These are phyloP conservation scores for Cardamine chenopodiifolia DNA, from an alignment of 345 rosid genomes.

Conservation along the genomic window DNA sequence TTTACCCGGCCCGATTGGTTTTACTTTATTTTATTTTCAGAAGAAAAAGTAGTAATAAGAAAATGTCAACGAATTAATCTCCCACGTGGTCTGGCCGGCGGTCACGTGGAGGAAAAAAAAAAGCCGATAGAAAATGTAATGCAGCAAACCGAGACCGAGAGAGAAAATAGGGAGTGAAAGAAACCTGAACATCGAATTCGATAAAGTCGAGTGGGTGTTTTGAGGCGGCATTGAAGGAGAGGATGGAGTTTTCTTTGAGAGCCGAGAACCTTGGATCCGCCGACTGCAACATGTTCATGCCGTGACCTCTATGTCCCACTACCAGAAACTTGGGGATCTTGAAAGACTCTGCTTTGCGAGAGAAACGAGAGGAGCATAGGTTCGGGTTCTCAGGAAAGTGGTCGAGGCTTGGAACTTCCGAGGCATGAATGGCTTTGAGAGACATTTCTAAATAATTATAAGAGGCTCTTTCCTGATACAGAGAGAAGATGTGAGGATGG, in stretches of 20 bases:
- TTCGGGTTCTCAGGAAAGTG: conserved; percentile 61
- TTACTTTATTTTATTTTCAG: neutral
- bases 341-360: conserved; percentile 29
- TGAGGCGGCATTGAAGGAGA: conserved; percentile 77
- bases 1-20: neutral
- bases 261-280: conserved; percentile 66
- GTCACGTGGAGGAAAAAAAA: conserved; percentile 27
- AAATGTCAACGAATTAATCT: conserved; percentile 5
- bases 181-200: conserved; percentile 98
- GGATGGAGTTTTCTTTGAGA: conserved; percentile 74
- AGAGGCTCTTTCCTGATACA: neutral
- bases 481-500: neutral
- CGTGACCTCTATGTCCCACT: conserved; percentile 86
- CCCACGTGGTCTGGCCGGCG: conserved; percentile 32
- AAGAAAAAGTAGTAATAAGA: neutral
- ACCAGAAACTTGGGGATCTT: conserved; percentile 72
- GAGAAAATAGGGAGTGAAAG: neutral
- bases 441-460: conserved; percentile 49
- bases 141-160: conserved; percentile 21
- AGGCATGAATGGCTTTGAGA: conserved; percentile 78
- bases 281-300: conserved; percentile 75
- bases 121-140: neutral
- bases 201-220: conserved; percentile 71
- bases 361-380: conserved; percentile 39
- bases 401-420: conserved; percentile 78